Conservation (phyloP, 306 rosid species). For the Parietaria judaica region DNA sequence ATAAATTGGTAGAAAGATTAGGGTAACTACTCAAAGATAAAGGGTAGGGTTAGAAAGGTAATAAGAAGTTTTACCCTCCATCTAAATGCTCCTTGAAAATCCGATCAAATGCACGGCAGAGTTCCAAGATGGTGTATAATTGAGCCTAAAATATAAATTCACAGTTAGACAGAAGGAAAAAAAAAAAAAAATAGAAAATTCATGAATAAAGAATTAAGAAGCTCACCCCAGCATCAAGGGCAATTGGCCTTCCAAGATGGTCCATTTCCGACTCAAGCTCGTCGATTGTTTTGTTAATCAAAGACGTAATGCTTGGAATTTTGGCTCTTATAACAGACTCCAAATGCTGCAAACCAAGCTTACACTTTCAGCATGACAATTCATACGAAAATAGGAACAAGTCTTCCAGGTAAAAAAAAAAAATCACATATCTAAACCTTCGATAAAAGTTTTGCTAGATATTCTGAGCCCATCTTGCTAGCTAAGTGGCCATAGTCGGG, state of each 20-base stretch:
- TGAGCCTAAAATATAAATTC: constrained; percentile 57
- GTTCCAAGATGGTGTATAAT: constrained; percentile 82
- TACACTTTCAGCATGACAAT: constrained; percentile 19
- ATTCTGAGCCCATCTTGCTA: constrained; percentile 89
- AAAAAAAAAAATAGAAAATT: constrained; percentile 2
- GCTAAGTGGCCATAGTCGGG: constrained; percentile 88
- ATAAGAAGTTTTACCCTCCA: constrained; percentile 64
- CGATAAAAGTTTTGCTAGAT: constrained; percentile 94
- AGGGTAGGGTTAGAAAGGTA: constrained; percentile 1
- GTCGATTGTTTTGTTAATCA: constrained; percentile 75
- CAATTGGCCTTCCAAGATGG: constrained; percentile 79
- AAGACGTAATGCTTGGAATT: constrained; percentile 69
- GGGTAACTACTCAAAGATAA: neutral
- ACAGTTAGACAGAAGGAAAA: constrained; percentile 12
- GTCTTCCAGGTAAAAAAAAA: neutral
- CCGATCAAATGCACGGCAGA: constrained; percentile 91
- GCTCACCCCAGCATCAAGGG: constrained; percentile 87
- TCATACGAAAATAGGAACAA: neutral
- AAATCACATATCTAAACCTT: constrained; percentile 39
- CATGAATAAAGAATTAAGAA: neutral
- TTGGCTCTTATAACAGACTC: constrained; percentile 72
- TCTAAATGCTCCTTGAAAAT: constrained; percentile 97
- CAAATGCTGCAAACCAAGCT: constrained; percentile 53
- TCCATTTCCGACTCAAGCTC: constrained; percentile 92
- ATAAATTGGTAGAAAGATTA: neutral